A percentile compares a stretch with the other conserved stretches of the same genome.
Conservation (phyloP, 2,329 filamentous ascomycete species). For the Lachnellula cervina region DNA sequence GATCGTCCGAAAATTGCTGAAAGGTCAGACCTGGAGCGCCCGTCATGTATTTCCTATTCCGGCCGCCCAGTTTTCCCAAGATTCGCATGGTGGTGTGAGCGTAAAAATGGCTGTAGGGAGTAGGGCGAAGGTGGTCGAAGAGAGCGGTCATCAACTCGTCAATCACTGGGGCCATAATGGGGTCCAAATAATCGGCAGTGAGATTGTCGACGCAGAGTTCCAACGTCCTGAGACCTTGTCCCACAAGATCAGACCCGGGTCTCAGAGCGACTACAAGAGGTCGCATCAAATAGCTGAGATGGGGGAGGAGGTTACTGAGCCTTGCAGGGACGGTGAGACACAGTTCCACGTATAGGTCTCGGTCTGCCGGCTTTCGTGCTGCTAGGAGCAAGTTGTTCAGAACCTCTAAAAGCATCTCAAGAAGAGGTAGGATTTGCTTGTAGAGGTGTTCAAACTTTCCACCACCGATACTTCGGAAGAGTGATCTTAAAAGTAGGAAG, state of each 20-base stretch:
- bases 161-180: constrained; percentile 98
- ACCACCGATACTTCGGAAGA: constrained; percentile 95
- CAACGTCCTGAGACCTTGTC: constrained; percentile 85
- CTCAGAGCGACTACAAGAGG: constrained; percentile 92
- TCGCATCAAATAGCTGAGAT: constrained; percentile 94
- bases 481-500: constrained; percentile 83
- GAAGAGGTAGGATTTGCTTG: constrained; percentile 90
- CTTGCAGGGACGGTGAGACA: constrained; percentile 93
- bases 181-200: constrained; percentile 94
- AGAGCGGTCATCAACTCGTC: constrained; percentile 97
- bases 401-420: constrained; percentile 97
- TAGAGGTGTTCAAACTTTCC: constrained; percentile 97
- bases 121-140: constrained; percentile 90
- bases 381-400: constrained; percentile 91
- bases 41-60: constrained; percentile 93
- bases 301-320: constrained; percentile 88
- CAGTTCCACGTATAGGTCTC: constrained; percentile 94
- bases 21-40: constrained; percentile 80
- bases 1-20: constrained; percentile 81
- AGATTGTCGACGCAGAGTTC: constrained; percentile 98
- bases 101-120: constrained; percentile 95
- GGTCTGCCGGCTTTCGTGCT: constrained; percentile 81
- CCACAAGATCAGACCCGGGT: constrained; percentile 87
- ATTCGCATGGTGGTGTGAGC: constrained; percentile 98
- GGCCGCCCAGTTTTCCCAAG: constrained; percentile 88